Evolutionary conservation across 768 basidiomycete species (phyloP), one percentile per base, ranked within the genome.

Genomic region (Agaricus blazei): DNA sequence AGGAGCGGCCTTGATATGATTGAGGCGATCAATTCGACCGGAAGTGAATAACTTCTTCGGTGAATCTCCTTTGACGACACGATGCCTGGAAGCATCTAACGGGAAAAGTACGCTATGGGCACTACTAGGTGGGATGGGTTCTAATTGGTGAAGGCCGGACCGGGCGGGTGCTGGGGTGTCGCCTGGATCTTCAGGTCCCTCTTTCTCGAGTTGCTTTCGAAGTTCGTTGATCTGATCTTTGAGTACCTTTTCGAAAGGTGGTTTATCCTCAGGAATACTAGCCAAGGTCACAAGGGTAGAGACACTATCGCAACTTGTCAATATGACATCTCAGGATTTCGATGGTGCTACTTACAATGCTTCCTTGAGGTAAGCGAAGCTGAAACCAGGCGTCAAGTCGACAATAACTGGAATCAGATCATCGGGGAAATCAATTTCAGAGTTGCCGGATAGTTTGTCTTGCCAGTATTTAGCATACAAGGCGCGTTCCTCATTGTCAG

Each of bases 291-390:
- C 83, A n/a, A 93, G 76, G 2, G 85, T 73, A 3, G 90, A 85
- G 15, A 92, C 84, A 64, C 90, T 91, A 59, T 11, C 52, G 34
- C 37, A 27, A 41, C 28, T 12, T 11, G 52, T 40, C 58, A 15
- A 24, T 54, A n/a, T 5, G 36, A 37, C 19, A 19, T 48, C 14
- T 37, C 26, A 29, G 48, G 23, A 29, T 14, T n/a, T 15, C 12
- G 29, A 54, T 31, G 28, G 31, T 26, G 38, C 19, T 52, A 76
- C 88, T 58, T 65, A 93, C 91, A 93, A 93, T 2, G 83, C 89
- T 68, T 93, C 92, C 67, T 95, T 93, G 62, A 94, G 73, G 68
- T 91, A 93, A 0, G 92, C 90, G 66, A 93, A 93, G 61, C 86
- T 89, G 72, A 93, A 93, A 29, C 74, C 71, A 31, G 77, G 72